phyloP scores from a whole-genome alignment of 108 stramenopile genomes.

The Nitzschia palea region DNA sequence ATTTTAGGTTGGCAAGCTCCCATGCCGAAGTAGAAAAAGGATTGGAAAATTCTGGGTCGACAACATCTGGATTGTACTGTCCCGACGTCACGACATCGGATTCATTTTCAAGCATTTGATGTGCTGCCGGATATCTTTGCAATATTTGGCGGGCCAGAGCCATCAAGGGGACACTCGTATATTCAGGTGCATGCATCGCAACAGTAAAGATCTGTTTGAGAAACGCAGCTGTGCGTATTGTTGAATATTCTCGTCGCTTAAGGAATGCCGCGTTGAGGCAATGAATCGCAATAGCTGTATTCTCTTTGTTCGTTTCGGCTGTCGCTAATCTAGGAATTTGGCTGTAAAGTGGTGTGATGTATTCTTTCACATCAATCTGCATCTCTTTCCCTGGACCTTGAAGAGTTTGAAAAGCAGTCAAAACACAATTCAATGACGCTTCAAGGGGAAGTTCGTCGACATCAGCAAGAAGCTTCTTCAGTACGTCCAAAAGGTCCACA shows the following conservation, averaged over 20 bases:
- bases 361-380: conserved; percentile 82
- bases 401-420: conserved; percentile 81
- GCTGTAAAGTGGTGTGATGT: conserved; percentile 77
- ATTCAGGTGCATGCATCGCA: conserved; percentile 62
- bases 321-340: conserved; percentile 48
- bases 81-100: conserved; percentile 81
- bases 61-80: conserved; percentile 59
- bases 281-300: conserved; percentile 49
- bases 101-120: conserved; percentile 82
- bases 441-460: conserved; percentile 70
- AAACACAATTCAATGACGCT: conserved; percentile 75
- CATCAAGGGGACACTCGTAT: conserved; percentile 70
- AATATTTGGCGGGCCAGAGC: conserved; percentile 74
- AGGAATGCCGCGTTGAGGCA: conserved; percentile 78
- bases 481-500: conserved; percentile 71
- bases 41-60: conserved; percentile 82
- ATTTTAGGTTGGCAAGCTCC: conserved; percentile 71
- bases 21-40: conserved; percentile 83
- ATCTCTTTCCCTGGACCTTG: conserved; percentile 84
- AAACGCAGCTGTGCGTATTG: conserved; percentile 73
- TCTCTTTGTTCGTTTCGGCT: conserved; percentile 34
- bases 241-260: conserved; percentile 78
- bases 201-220: conserved; percentile 71
- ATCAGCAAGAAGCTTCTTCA: conserved; percentile 65
- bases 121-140: conserved; percentile 62